phyloP scores from a whole-genome alignment of 805 yeast genomes.

The Brettanomyces custersianus region DNA sequence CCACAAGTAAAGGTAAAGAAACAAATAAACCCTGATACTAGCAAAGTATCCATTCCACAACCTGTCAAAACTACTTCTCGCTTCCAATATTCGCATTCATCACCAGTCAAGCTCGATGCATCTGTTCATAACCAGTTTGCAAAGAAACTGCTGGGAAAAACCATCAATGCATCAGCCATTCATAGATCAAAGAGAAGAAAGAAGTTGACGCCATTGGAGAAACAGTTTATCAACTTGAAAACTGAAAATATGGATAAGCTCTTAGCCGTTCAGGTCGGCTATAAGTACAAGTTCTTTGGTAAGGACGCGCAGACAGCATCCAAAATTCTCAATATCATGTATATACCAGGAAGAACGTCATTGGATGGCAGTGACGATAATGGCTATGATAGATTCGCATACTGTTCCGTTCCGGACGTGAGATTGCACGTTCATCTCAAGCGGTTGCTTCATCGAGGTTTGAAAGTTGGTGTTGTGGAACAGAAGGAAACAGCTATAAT shows the following conservation, averaged over 20 bases:
- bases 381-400: conserved; percentile 55
- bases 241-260: conserved; percentile 52
- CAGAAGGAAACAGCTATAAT: conserved; percentile 77
- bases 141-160: not conserved
- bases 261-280: conserved; percentile 82
- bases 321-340: conserved; percentile 55
- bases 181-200: not conserved
- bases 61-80: too few relatives aligned
- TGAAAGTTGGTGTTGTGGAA: conserved; percentile 79
- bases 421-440: conserved; percentile 70
- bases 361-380: conserved; percentile 36
- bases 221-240: conserved; percentile 66
- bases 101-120: not conserved
- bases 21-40: not conserved
- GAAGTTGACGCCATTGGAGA: conserved; percentile 67
- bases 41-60: too few relatives aligned
- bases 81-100: not conserved
- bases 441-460: conserved; percentile 59
- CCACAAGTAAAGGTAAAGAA: too few relatives aligned
- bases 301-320: conserved; percentile 73
- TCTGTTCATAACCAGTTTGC: not conserved
- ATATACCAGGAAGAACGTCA: conserved; percentile 59
- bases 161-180: not conserved
- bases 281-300: conserved; percentile 81
- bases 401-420: conserved; percentile 77